phyloP scores from a whole-genome alignment of 306 rosid genomes.

The Fragaria ananassa region DNA sequence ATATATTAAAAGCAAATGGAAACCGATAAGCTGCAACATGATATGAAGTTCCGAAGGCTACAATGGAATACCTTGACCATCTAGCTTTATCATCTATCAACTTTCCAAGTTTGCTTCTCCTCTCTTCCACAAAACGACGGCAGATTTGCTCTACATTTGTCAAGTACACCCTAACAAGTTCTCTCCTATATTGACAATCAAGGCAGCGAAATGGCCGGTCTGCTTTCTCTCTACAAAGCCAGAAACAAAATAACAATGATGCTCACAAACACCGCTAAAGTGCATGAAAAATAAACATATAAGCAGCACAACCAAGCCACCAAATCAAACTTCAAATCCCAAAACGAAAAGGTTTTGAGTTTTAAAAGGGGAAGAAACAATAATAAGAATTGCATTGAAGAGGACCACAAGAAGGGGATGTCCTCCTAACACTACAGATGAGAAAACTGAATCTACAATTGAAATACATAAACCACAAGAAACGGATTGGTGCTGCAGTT shows the following conservation, averaged over 20 bases:
- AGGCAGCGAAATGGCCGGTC: constrained; percentile 98
- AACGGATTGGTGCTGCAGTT: neutral
- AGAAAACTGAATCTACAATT: neutral
- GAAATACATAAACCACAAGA: neutral
- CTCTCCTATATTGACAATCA: constrained; percentile 96
- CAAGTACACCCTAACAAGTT: constrained; percentile 97
- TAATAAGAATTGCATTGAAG: neutral
- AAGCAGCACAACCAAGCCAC: neutral
- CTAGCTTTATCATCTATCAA: constrained; percentile 90
- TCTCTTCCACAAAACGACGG: constrained; percentile 97
- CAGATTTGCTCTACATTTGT: constrained; percentile 97
- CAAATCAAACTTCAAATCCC: neutral
- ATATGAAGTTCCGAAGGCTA: constrained; percentile 17
- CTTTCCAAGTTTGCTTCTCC: constrained; percentile 85
- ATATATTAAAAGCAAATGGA: too few relatives aligned
- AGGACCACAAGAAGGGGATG: neutral
- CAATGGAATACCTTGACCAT: constrained; percentile 81
- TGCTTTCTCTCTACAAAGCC: constrained; percentile 77
- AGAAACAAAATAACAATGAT: constrained; percentile 28
- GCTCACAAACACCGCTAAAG: constrained; percentile 22
- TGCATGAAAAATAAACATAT: constrained; percentile 9
- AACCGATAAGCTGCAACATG: neutral
- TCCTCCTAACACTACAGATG: neutral
- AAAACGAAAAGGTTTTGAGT: neutral
- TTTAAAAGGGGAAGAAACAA: neutral